Evolutionary conservation across 1,139 yeast genomes (phyloP).

Genomic region (Sugiyamaella japonica): DNA sequence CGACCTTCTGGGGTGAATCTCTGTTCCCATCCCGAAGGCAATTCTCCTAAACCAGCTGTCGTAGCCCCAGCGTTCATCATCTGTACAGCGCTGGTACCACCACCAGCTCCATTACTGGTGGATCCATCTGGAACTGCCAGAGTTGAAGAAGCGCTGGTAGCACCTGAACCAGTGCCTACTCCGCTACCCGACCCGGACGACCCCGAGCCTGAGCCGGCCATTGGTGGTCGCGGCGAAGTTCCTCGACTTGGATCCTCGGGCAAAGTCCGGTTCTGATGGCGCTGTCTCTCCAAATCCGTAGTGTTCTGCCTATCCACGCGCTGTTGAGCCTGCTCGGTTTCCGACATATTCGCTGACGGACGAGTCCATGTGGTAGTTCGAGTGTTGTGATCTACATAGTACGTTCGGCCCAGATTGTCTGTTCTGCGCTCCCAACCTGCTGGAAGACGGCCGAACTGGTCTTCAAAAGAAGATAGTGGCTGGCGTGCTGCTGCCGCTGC

Average conservation of each 20-base stretch:
- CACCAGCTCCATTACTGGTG: conserved; percentile 41
- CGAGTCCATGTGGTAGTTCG: conserved; percentile 98
- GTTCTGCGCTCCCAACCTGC: conserved; percentile 99
- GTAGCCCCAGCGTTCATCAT: conserved; percentile 76
- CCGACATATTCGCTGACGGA: conserved; percentile 60
- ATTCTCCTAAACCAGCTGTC: conserved; percentile 92
- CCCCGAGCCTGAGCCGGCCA: neutral
- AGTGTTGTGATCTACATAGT: conserved; percentile 96
- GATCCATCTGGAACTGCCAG: conserved; percentile 45
- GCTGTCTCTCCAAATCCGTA: conserved; percentile 86
- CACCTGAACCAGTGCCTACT: conserved; percentile 34
- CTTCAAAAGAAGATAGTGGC: conserved; percentile 74
- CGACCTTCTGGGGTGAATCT: conserved; percentile 97
- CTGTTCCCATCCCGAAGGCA: conserved; percentile 99
- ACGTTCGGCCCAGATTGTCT: conserved; percentile 94
- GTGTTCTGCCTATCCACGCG: conserved; percentile 50
- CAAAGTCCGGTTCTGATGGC: conserved; percentile 85
- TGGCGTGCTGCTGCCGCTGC: conserved; percentile 23
- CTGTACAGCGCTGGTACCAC: conserved; percentile 60
- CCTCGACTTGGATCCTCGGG: conserved; percentile 60
- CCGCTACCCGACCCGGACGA: conserved; percentile 36
- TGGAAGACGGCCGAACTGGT: conserved; percentile 92
- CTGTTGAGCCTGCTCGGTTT: conserved; percentile 39
- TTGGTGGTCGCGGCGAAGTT: conserved; percentile 35
- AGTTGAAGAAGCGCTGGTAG: conserved; percentile 30